phyloP scores from a whole-genome alignment of 495 filamentous ascomycete species.

The Hypoxylon cercidicola region DNA sequence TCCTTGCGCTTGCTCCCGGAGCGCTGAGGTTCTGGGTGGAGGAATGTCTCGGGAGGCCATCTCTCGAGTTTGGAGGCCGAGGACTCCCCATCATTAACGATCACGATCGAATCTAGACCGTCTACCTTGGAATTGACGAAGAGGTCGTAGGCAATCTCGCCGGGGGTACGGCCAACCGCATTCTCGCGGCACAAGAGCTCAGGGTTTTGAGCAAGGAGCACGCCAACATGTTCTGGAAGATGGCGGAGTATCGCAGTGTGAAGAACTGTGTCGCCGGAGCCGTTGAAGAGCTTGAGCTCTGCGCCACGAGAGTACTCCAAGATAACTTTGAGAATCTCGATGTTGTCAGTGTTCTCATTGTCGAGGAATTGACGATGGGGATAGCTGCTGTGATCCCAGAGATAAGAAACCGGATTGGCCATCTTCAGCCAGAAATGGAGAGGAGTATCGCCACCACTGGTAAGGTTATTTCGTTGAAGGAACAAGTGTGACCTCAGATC shows the following conservation, averaged over 20 bases:
- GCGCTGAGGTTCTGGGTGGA: conserved; percentile 11
- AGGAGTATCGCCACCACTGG: conserved; percentile 49
- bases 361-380: background rate
- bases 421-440: conserved; percentile 52
- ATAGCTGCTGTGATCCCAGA: background rate
- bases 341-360: conserved; percentile 17
- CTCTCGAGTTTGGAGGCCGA: conserved; percentile 12
- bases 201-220: conserved; percentile 65
- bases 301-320: conserved; percentile 61
- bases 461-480: conserved; percentile 50
- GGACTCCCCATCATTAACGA: background rate
- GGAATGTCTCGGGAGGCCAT: conserved; percentile 11
- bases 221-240: conserved; percentile 50
- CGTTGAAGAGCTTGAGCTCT: conserved; percentile 71
- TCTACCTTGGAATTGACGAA: conserved; percentile 53
- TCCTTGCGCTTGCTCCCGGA: conserved; percentile 27
- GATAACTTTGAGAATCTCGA: conserved; percentile 54
- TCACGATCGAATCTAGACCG: background rate
- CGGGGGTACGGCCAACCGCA: conserved; percentile 73
- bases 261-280: conserved; percentile 71
- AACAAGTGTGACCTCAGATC: conserved; percentile 54
- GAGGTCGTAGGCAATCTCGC: conserved; percentile 69
- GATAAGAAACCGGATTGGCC: conserved; percentile 15
- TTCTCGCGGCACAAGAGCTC: conserved; percentile 73
- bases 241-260: conserved; percentile 63